Conservation (phyloP, 495 filamentous ascomycete species). For the Penicillium robsamsonii region DNA sequence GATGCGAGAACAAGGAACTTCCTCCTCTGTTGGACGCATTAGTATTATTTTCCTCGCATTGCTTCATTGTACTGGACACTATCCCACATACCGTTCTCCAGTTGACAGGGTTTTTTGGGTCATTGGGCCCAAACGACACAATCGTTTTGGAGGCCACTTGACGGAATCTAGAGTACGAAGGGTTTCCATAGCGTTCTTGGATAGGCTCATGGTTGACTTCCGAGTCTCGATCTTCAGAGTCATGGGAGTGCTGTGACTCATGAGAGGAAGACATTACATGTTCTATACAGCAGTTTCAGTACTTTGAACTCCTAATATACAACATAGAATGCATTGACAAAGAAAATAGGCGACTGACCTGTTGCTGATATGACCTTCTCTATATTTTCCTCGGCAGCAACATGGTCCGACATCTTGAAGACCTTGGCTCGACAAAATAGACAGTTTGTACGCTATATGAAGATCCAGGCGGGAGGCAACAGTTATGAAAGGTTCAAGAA, state of each 20-base stretch:
- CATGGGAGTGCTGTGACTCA: slow-evolving; percentile 18
- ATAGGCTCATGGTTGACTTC: slow-evolving; percentile 30
- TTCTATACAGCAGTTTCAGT: slow-evolving; percentile 12
- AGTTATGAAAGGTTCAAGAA: slow-evolving; percentile 16
- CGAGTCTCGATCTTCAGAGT: slow-evolving; percentile 21
- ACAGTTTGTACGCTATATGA: slow-evolving; percentile 1
- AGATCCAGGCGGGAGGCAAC: slow-evolving; percentile 8
- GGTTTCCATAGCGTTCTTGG: slow-evolving; percentile 31
- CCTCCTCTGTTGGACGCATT: slow-evolving; percentile 34
- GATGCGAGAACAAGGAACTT: slow-evolving; percentile 57
- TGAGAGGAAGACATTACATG: slow-evolving; percentile 14
- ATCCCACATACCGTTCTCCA: slow-evolving; percentile 39
- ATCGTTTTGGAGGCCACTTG: slow-evolving; percentile 36
- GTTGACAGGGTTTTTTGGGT: slow-evolving; percentile 67
- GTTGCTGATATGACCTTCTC: slow-evolving; percentile 25
- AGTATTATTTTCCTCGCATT: slow-evolving; percentile 3
- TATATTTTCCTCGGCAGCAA: slow-evolving; percentile 22
- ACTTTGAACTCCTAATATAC: neutral
- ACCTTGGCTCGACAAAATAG: slow-evolving; percentile 6
- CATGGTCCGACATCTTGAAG: slow-evolving; percentile 23
- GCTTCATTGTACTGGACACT: neutral
- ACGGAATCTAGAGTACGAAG: slow-evolving; percentile 31
- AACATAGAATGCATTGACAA: neutral
- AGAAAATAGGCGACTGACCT: slow-evolving; percentile 14
- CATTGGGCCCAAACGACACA: slow-evolving; percentile 49